A percentile compares a stretch with the other conserved stretches of the same genome.
phyloP scores from a whole-genome alignment of 2,329 filamentous ascomycete species.

The Cladosporium sp. region DNA sequence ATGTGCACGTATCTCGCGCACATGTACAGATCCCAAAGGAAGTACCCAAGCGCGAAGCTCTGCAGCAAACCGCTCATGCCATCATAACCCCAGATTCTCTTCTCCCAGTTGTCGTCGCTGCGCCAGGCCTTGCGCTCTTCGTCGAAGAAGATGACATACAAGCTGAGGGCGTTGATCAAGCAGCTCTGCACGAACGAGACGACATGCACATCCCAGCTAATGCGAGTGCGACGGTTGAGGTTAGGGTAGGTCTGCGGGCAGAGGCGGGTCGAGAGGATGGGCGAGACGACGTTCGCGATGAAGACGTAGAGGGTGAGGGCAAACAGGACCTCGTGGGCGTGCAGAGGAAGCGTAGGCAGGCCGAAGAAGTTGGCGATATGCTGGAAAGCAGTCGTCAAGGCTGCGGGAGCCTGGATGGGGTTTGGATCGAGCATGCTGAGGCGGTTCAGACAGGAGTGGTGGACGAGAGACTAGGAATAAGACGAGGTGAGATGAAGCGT shows the following conservation, averaged over 20 bases:
- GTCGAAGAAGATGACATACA: conserved; percentile 68
- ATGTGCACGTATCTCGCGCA: conserved; percentile 63
- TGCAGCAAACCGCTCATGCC: conserved; percentile 68
- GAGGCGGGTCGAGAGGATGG: conserved; percentile 57
- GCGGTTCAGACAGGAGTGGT: background rate
- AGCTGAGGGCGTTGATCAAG: conserved; percentile 65
- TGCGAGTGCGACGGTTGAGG: conserved; percentile 58
- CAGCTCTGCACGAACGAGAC: conserved; percentile 75
- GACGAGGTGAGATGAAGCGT: background rate
- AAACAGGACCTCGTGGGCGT: conserved; percentile 70
- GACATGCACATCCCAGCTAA: conserved; percentile 83
- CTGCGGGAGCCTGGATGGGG: conserved; percentile 54
- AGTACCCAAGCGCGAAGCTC: conserved; percentile 73
- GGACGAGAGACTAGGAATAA: background rate
- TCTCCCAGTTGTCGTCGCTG: conserved; percentile 56
- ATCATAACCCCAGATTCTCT: conserved; percentile 69
- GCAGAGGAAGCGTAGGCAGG: conserved; percentile 64
- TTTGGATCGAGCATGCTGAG: conserved; percentile 66
- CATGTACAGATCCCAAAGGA: conserved; percentile 74
- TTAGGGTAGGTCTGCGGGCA: conserved; percentile 60
- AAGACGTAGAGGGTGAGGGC: conserved; percentile 64
- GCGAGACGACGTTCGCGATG: conserved; percentile 63
- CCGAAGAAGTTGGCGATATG: conserved; percentile 59
- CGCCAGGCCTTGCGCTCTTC: conserved; percentile 53
- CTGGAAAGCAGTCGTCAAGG: conserved; percentile 51